These are phyloP conservation scores for Planoprotostelium fungivorum DNA, from an alignment of 78 protist species.

Conservation along the genomic window DNA sequence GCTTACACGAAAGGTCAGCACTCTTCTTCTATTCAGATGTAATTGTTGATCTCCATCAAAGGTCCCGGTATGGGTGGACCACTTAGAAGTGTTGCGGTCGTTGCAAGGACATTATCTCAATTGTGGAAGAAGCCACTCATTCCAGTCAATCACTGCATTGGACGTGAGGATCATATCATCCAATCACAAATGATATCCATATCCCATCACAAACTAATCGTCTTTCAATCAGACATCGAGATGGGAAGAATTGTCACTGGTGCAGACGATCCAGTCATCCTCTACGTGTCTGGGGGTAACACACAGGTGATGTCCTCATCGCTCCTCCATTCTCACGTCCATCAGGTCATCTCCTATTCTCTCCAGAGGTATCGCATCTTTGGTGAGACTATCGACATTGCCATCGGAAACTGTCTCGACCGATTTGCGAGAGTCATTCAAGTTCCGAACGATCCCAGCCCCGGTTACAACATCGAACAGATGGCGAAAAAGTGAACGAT, in stretches of 20 bases:
- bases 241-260: slow-evolving; percentile 97
- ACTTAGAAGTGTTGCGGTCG: slow-evolving; percentile 81
- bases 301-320: slow-evolving; percentile 82
- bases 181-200: too few species aligned
- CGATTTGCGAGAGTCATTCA: slow-evolving; percentile 78
- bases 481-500: slow-evolving; percentile 70
- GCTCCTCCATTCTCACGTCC: background rate
- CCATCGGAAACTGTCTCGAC: slow-evolving; percentile 96
- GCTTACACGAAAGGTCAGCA: slow-evolving; percentile 86
- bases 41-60: too few species aligned
- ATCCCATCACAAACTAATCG: too few species aligned
- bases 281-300: slow-evolving; percentile 99
- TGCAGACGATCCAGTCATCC: slow-evolving; percentile 91
- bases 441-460: slow-evolving; percentile 96
- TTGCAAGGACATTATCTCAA: slow-evolving; percentile 88
- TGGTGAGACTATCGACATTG: slow-evolving; percentile 99
- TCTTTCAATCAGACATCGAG: slow-evolving; percentile 96
- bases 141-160: slow-evolving; percentile 96
- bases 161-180: slow-evolving; percentile 42
- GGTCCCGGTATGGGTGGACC: slow-evolving; percentile 98
- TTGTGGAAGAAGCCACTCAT: slow-evolving; percentile 93
- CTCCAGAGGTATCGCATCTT: slow-evolving; percentile 89
- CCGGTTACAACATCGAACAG: slow-evolving; percentile 99
- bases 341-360: slow-evolving; percentile 46
- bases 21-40: background rate